Conservation (phyloP, 2,329 filamentous ascomycete genomes). For the Penicillium griseofulvum region DNA sequence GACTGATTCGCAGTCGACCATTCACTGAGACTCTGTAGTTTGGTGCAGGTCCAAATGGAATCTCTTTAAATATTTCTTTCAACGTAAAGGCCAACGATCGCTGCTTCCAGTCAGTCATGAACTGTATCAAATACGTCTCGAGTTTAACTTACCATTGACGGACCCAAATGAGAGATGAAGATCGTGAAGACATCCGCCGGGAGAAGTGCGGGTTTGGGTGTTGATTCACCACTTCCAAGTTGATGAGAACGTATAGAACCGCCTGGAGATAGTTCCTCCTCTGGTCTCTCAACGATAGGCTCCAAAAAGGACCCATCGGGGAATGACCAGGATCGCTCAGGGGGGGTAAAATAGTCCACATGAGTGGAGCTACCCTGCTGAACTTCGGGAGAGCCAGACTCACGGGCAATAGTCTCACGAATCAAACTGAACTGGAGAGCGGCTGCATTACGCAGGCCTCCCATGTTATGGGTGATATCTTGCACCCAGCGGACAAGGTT, state of each 20-base stretch:
- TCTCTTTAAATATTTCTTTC: slow-evolving; percentile 80
- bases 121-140: background rate
- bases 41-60: slow-evolving; percentile 72
- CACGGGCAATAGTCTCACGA: slow-evolving; percentile 53
- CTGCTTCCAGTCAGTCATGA: slow-evolving; percentile 30
- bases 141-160: slow-evolving; percentile 65
- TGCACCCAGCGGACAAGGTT: slow-evolving; percentile 81
- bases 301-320: slow-evolving; percentile 52
- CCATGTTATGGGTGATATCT: slow-evolving; percentile 80
- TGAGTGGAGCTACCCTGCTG: slow-evolving; percentile 16
- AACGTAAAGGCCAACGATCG: slow-evolving; percentile 92
- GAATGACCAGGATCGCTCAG: slow-evolving; percentile 34
- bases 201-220: slow-evolving; percentile 21
- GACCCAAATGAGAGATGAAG: slow-evolving; percentile 84
- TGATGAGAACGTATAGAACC: slow-evolving; percentile 5
- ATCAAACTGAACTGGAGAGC: slow-evolving; percentile 84
- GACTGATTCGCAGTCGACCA: slow-evolving; percentile 73
- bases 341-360: slow-evolving; percentile 16
- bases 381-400: slow-evolving; percentile 18
- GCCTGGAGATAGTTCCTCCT: slow-evolving; percentile 47
- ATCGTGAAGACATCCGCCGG: slow-evolving; percentile 85
- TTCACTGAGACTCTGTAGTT: slow-evolving; percentile 71
- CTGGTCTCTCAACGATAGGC: slow-evolving; percentile 62
- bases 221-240: slow-evolving; percentile 12
- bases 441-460: slow-evolving; percentile 84